A percentile compares a stretch with the other conserved stretches of the same genome.
Conservation (phyloP, 2,329 filamentous ascomycete genomes). For the Sporothrix variecibatus region DNA sequence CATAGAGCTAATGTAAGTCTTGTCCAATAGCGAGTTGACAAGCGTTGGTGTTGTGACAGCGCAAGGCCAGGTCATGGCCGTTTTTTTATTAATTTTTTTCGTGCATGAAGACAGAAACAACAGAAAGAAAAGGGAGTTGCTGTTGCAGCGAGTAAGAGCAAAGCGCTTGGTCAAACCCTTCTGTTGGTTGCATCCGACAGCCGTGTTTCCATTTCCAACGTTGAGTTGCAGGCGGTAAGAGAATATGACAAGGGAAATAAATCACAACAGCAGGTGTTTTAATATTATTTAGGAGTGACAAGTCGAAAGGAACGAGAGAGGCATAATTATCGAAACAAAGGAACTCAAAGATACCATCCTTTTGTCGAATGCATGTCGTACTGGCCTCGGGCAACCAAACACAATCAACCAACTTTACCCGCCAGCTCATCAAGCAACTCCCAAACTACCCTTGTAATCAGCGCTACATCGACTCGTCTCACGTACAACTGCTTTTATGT, state of each 20-base stretch:
- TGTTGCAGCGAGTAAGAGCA: not conserved
- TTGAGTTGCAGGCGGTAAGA: not conserved
- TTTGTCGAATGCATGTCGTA: too few relatives aligned
- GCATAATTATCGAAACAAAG: too few relatives aligned
- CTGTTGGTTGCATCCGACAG: not conserved
- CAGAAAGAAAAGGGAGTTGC: not conserved
- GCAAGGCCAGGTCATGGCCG: not conserved
- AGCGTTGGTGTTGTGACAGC: constrained; percentile 6
- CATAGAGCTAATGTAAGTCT: not conserved
- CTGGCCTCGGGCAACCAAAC: not conserved
- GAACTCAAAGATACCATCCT: too few relatives aligned
- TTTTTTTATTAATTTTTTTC: too few relatives aligned
- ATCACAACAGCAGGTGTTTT: not conserved
- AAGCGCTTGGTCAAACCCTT: not conserved
- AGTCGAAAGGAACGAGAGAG: not conserved
- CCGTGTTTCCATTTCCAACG: not conserved
- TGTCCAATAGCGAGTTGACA: constrained; percentile 19
- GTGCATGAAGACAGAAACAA: not conserved
- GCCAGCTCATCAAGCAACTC: not conserved
- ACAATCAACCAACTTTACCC: not conserved
- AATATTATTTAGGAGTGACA: too few relatives aligned
- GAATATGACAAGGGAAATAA: not conserved
- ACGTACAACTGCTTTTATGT: not conserved
- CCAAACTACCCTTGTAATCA: not conserved
- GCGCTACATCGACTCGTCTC: not conserved